Evolutionary conservation across 176 grass and related monocot species (phyloP), one percentile per base, ranked within the genome.

Genomic region (Avena insularis): DNA sequence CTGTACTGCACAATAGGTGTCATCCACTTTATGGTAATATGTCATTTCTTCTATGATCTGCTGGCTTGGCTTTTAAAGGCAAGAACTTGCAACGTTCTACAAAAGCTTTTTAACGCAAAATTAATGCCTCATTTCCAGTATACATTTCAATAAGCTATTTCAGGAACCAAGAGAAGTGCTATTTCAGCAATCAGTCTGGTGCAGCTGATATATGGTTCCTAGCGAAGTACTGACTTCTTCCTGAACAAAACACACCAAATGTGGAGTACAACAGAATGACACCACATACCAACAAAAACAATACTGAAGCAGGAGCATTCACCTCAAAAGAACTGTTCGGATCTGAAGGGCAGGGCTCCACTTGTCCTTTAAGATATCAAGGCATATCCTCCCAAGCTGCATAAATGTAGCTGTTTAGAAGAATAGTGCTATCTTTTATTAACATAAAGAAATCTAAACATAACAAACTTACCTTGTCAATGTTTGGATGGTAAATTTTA

Each of bases 401-500:
- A 84, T 13, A 92, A 86, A 86, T 78, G 13, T 63, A 64, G 71
- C 54, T 60, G 64, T 12, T 66, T 21, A 15, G 68, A 77, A 86
- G 64, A 53, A 47, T 27, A 81, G 40, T 84, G 68, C 19, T 46
- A 31, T 51, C 12, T 50, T 9, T 51, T 35, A 23, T 45, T 78
- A 54, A 35, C 11, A 38, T 79, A 56, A 16, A 64, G 45, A 70
- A 58, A 85, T 20, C 92, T 72, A 87, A 84, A 72, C 69, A 67
- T 48, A 35, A 79, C 12, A 4, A 79, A 58, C 85, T 27, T 75
- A 91, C 96, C 92, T 98, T 98, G 86, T 98, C 93, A 91, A 98
- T 95, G 79, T 98, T 98, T 16, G 96, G 96, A 86, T 98, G 90
- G 48, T 98, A 98, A 85, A 98, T 95, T 77, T 98, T 98, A 45